phyloP scores from a whole-genome alignment of 768 basidiomycete genomes.

The Holtermannia corniformis region DNA sequence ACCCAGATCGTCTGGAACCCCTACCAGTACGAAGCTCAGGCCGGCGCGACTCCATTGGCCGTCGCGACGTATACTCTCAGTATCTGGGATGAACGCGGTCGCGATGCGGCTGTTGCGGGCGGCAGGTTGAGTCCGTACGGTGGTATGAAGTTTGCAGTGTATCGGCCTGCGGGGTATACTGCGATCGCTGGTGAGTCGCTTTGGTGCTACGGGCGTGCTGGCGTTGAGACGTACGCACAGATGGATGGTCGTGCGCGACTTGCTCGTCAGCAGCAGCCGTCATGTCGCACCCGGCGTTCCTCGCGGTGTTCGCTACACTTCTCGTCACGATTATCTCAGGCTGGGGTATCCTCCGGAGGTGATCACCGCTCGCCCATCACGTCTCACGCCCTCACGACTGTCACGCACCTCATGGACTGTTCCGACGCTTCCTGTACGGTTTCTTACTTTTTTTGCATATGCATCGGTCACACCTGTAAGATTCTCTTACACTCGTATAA shows the following conservation, averaged over 20 bases:
- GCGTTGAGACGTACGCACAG: conserved; percentile 3
- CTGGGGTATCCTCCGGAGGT: conserved; percentile 27
- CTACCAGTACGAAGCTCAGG: conserved; percentile 58
- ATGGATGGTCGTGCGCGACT: conserved; percentile 43
- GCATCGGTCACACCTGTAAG: too few species aligned
- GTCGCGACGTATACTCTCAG: conserved; percentile 66
- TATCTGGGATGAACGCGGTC: conserved; percentile 74
- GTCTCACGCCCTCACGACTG: too few species aligned
- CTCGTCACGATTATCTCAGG: conserved; percentile 30
- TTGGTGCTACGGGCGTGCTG: neutral
- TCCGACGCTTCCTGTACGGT: too few species aligned
- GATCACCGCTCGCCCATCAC: too few species aligned
- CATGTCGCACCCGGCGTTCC: conserved; percentile 22
- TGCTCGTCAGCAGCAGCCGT: conserved; percentile 38
- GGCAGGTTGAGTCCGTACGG: conserved; percentile 64
- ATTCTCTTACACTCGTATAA: too few species aligned
- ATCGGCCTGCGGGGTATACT: conserved; percentile 65
- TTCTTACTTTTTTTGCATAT: too few species aligned
- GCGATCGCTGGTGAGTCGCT: conserved; percentile 48
- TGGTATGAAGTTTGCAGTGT: conserved; percentile 69
- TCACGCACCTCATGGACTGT: too few species aligned
- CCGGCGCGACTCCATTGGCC: conserved; percentile 59
- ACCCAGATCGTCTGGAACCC: conserved; percentile 66
- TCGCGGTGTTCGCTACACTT: conserved; percentile 32
- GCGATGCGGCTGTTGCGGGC: conserved; percentile 50